Evolutionary conservation across 169 alveolate species (phyloP), one percentile per base, ranked within the genome.

Genomic region (Eimeria maxima): DNA sequence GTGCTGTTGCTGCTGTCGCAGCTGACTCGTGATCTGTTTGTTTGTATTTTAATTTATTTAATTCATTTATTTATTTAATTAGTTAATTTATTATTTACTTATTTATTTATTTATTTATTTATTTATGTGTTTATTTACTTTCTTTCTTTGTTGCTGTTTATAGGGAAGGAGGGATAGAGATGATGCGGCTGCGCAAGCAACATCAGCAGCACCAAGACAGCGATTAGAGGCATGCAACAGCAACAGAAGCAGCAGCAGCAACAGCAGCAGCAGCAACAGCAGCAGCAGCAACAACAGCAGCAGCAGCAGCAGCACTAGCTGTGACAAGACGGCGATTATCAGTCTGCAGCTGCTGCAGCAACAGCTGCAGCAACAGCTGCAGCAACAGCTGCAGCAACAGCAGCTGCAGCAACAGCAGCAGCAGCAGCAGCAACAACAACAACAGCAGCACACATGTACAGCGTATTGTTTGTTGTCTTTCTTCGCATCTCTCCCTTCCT

Each of bases 101-200:
- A 42, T 45, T 44, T 42, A 22, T 11, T 53, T 53, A 11, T 53
- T 7, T 53, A 7, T 53, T 53, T 53, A 53, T 53, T 53, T 0
- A 53, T 24, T 27, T 29, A 10, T 50, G 16, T 2, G 0, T 53
- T 11, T 53, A 1, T 53, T 7, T 14, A 1, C 0, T 14, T 53
- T 53, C 3, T 53, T 24, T 14, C 20, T 74, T 29, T 44, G 18
- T 42, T 33, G 16, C 29, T 44, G 63, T 13, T 20, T 50, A 42
- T 33, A 80, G 90, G 90, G 67, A 5, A 6, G 69, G 90, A 22
- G 90, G 90, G 14, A 80, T 80, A 8, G 90, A 80, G n/a, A 80
- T 80, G 90, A 45, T 44, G 84, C 84, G 84, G 29, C 84, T 27
- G 84, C 45, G 84, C 53, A 74, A 74, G 13, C 84, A 24, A 57